A percentile compares a stretch with the other conserved stretches of the same genome.
Conservation (phyloP, 192 early-diverging fungal species). For the Mycoemilia scoparia region DNA sequence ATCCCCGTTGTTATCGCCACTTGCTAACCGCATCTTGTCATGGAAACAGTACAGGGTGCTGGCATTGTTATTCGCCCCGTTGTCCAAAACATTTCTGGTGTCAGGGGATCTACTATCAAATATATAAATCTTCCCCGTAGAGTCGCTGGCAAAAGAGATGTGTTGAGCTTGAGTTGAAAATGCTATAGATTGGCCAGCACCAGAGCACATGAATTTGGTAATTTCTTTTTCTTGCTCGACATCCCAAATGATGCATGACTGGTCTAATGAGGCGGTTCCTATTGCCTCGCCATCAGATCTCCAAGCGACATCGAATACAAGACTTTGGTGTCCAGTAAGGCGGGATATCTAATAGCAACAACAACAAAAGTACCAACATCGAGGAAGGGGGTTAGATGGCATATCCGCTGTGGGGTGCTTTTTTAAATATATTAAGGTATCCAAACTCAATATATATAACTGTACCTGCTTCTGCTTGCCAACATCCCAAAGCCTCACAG, state of each 20-base stretch:
- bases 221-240: conserved; percentile 8
- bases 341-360: conserved; percentile 37
- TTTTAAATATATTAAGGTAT: not conserved
- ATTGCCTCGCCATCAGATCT: conserved; percentile 13
- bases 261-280: conserved; percentile 22
- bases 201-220: conserved; percentile 10
- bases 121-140: conserved; percentile 39
- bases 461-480: conserved; percentile 22
- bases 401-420: not conserved
- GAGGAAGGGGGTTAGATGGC: too few species aligned
- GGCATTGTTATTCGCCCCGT: conserved; percentile 20
- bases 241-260: conserved; percentile 26
- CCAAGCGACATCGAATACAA: conserved; percentile 29
- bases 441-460: too few species aligned
- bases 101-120: conserved; percentile 12
- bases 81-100: conserved; percentile 16
- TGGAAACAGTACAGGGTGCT: conserved; percentile 29
- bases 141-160: conserved; percentile 52
- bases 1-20: conserved; percentile 28
- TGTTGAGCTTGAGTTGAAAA: conserved; percentile 38
- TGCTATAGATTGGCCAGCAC: conserved; percentile 21
- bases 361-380: conserved; percentile 1
- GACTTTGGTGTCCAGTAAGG: conserved; percentile 38
- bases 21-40: conserved; percentile 25
- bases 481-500: conserved; percentile 77